Base-by-base conservation (phyloP, 2,329 filamentous ascomycete species). In the Fusarium sp. region DNA sequence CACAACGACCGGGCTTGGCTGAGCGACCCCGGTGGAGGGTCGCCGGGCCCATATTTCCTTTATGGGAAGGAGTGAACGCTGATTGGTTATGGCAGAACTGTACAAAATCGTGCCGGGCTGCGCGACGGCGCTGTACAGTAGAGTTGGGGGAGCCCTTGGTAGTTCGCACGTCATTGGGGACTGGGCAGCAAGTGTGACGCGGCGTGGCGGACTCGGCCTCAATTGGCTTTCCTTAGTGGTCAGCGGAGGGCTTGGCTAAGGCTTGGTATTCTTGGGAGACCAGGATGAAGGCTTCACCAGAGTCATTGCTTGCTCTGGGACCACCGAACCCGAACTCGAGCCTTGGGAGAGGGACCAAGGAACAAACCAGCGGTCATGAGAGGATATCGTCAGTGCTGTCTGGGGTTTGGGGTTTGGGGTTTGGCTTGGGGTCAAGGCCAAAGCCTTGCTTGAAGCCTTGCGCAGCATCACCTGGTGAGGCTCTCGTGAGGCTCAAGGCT, bases 121-220 rank as follows among this genome's bases (percentile, higher is more conserved):
- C 38, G 57, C 30, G 33, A 60, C 57, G 15, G 67, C 65, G 50
- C 44, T 69, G 28, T 51, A 66, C 56, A 42, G 51, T 65, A 57
- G 49, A 45, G 26, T 45, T 15, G 55, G 40, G 30, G 56, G 33
- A 31, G 51, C 33, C 44, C 53, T 30, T 55, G 52, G 49, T 37
- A 60, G 44, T 68, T 58, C 57, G 68, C 67, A 72, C 72, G 67
- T 71, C 71, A 73, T 62, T 57, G 61, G 52, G 59, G 55, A 65
- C 58, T 67, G 54, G 50, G 51, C 37, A 63, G 65, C 44, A 71
- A 46, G 57, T 70, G 67, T 74, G 67, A 71, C 71, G 70, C 71
- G 71, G 71, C 71, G 70, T 74, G 67, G 70, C 71, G 71, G 67
- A 58, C 58, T 71, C 62, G 72, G 70, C 51, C 61, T 57, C 67